These are phyloP conservation scores for Aeschynomene evenia DNA, from an alignment of 306 rosid species.

Conservation along the genomic window DNA sequence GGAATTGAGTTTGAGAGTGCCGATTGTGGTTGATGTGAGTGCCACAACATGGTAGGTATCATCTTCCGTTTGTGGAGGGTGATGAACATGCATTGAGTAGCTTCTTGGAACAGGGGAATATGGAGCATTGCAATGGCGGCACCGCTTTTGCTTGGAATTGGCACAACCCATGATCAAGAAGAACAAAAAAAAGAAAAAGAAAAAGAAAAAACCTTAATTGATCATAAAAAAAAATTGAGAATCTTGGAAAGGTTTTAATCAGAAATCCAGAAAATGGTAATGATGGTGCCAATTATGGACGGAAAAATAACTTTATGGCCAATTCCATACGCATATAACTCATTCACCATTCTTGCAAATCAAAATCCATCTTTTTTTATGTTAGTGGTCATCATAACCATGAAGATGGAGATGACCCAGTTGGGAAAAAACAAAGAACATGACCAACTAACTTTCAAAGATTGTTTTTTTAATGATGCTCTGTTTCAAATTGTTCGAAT, in stretches of 20 bases:
- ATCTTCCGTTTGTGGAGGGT: conserved; percentile 55
- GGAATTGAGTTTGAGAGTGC: conserved; percentile 56
- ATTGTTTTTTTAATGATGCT: not conserved
- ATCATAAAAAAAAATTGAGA: not conserved
- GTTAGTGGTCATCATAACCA: not conserved
- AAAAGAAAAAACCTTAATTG: conserved; percentile 2
- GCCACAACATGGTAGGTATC: conserved; percentile 81
- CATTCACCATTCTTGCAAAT: not conserved
- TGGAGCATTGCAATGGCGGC: conserved; percentile 67
- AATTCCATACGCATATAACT: not conserved
- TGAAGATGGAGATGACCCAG: not conserved
- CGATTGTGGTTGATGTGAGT: conserved; percentile 79
- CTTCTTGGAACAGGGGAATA: conserved; percentile 72
- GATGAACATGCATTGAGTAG: conserved; percentile 83
- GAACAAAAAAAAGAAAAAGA: not conserved
- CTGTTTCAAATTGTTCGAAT: too few relatives aligned
- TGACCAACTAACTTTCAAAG: not conserved
- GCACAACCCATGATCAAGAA: conserved; percentile 77
- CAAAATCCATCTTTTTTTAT: not conserved
- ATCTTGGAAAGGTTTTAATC: not conserved
- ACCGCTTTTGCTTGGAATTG: conserved; percentile 68
- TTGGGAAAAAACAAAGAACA: conserved; percentile 15
- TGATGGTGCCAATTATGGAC: not conserved
- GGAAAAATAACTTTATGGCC: not conserved
- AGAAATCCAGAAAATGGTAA: not conserved